Base-by-base conservation (phyloP, 1,284 basidiomycete species). In the Megacollybia platyphylla region DNA sequence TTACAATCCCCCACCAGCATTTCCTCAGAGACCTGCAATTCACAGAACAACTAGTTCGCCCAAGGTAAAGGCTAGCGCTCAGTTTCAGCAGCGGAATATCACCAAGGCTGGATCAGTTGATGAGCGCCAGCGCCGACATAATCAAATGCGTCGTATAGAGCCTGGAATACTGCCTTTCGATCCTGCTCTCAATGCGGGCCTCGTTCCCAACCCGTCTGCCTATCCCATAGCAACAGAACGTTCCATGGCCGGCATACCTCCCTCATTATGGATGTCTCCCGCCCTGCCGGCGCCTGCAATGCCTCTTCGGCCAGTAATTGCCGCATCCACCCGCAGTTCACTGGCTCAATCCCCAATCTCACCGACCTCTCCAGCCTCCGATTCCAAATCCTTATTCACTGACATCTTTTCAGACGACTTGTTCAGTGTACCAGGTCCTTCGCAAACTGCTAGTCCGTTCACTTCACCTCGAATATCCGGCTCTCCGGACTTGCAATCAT, bases 201-300 rank as follows among this genome's bases (percentile, higher is more conserved):
- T 48, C n/a, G 43, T 40, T 20, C 43, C 52, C 41, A 44, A 51
- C 38, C 47, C 49, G 41, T 46, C 54, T 41, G 32, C 55, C 28
- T 40, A 58, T 51, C 52, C 54, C 44, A 53, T 57, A 48, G 51
- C 64, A 51, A 55, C 63, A 54, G 76, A 79, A 52, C 77, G 72
- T 52, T 65, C 71, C 40, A 63, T 64, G 51, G 52, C 63, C 40
- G 68, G 71, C 44, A 62, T 87, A 36, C 79, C 79, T 40, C 82
- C 84, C 3, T 83, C 81, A 36, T 60, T 86, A 38, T 87, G 83
- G 84, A 87, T 87, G 84, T 85, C 83, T 8, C 72, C 79, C 34
- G 64, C 31, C 10, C 11, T 34, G 3, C 31, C 31, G 15, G 10
- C 31, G 3, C 11, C 31, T 34, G 11, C 31, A 34, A 34, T 11